Conservation (phyloP, 306 rosid species). For the Quercus glauca region DNA sequence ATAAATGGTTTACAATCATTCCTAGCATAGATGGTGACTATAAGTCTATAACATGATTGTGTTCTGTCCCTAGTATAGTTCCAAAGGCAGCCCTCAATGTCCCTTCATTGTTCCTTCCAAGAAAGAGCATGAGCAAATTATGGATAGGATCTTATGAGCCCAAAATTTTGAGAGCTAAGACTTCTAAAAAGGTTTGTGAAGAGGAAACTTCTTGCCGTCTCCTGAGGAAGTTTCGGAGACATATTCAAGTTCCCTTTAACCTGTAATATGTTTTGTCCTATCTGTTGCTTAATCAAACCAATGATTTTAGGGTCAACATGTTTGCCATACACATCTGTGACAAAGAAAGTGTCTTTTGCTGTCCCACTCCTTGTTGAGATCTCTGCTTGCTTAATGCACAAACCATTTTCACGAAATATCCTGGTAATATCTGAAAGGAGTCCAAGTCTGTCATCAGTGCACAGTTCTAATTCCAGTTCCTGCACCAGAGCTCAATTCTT, state of each 20-base stretch:
- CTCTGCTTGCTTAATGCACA: conserved; percentile 80
- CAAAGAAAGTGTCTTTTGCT: conserved; percentile 72
- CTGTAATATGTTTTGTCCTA: conserved; percentile 56
- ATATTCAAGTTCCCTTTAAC: conserved; percentile 53
- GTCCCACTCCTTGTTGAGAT: conserved; percentile 65
- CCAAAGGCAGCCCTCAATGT: neutral
- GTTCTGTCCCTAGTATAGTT: neutral
- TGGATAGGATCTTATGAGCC: conserved; percentile 62
- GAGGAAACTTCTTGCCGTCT: conserved; percentile 57
- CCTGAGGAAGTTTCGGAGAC: conserved; percentile 45
- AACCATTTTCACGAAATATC: conserved; percentile 85
- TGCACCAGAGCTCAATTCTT: conserved; percentile 31
- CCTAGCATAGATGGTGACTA: neutral
- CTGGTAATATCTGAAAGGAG: conserved; percentile 93
- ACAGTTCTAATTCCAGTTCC: conserved; percentile 88
- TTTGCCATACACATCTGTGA: conserved; percentile 78
- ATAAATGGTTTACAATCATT: neutral
- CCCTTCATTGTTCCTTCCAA: conserved; percentile 4
- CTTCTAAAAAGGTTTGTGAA: conserved; percentile 67
- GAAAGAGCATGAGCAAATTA: conserved; percentile 34
- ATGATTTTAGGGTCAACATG: conserved; percentile 64
- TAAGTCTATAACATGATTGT: neutral
- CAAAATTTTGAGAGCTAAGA: conserved; percentile 53
- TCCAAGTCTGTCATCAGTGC: conserved; percentile 73
- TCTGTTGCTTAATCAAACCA: conserved; percentile 72